These are phyloP conservation scores for Pythium sp. DNA, from an alignment of 352 stramenopile genomes.

Conservation along the genomic window DNA sequence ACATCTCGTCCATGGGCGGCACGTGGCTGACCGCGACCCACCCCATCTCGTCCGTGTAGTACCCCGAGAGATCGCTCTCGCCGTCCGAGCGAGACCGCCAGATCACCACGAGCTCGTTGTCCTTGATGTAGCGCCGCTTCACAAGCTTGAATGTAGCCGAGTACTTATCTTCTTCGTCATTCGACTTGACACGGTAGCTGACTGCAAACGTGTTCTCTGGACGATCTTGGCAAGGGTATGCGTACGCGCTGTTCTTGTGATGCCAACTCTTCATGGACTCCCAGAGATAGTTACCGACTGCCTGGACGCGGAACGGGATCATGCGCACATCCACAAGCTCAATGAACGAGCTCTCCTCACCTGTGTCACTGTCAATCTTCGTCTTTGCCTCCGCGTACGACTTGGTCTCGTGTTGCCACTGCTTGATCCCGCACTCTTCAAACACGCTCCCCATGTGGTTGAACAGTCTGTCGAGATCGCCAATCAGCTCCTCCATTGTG, in stretches of 20 bases:
- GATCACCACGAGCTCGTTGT: constrained; percentile 12
- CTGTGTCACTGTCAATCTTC: background rate
- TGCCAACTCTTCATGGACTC: constrained; percentile 18
- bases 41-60: constrained; percentile 13
- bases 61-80: constrained; percentile 11
- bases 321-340: constrained; percentile 17
- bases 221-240: constrained; percentile 12
- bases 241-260: constrained; percentile 8
- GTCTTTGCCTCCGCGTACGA: constrained; percentile 14
- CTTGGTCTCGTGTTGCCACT: constrained; percentile 8
- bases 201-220: constrained; percentile 17
- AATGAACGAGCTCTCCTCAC: constrained; percentile 9
- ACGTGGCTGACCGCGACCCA: constrained; percentile 14
- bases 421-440: constrained; percentile 3
- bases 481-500: constrained; percentile 15
- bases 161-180: constrained; percentile 3
- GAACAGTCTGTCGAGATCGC: constrained; percentile 6
- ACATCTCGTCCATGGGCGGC: constrained; percentile 1
- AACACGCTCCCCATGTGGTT: constrained; percentile 12
- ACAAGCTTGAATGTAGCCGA: constrained; percentile 17
- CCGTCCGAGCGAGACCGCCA: constrained; percentile 18
- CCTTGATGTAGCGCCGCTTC: constrained; percentile 18
- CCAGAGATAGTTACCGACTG: constrained; percentile 17
- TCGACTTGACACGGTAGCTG: constrained; percentile 11
- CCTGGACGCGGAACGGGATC: constrained; percentile 15